Percentiles rank a stretch among this genome's conserved stretches.
phyloP scores from a whole-genome alignment of 257 asterid species.

The Gentiana dahurica region DNA sequence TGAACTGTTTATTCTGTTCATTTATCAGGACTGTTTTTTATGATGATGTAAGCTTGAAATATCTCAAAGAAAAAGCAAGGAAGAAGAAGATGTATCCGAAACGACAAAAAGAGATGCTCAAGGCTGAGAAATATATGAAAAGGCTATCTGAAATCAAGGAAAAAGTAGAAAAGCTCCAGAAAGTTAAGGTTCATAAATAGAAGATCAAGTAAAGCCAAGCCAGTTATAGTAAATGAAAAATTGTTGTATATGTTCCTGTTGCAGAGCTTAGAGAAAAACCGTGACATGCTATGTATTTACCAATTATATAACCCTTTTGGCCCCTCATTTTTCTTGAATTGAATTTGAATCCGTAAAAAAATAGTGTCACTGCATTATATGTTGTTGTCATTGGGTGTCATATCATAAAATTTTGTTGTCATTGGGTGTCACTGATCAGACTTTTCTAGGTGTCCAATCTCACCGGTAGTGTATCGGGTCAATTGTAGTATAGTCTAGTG shows the following conservation, averaged over 20 bases:
- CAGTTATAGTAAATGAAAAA: constrained; percentile 18
- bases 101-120: constrained; percentile 14
- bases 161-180: constrained; percentile 49
- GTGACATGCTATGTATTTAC: constrained; percentile 18
- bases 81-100: constrained; percentile 35
- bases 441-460: too few species aligned
- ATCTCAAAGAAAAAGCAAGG: constrained; percentile 54
- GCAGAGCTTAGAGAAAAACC: constrained; percentile 70
- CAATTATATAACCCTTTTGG: neutral
- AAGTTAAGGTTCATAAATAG: constrained; percentile 29
- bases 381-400: too few species aligned
- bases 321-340: neutral
- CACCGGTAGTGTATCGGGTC: too few species aligned
- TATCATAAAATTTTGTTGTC: too few species aligned
- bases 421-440: too few species aligned
- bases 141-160: constrained; percentile 61
- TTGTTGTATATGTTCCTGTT: constrained; percentile 55
- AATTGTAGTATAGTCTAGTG: too few species aligned
- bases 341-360: too few species aligned
- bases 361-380: too few species aligned
- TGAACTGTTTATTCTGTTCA: too few species aligned
- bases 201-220: constrained; percentile 20
- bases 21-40: constrained; percentile 33
- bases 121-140: constrained; percentile 66
- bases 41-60: constrained; percentile 71